phyloP scores from a whole-genome alignment of 768 basidiomycete genomes.

The Calocybe gangraenosa region DNA sequence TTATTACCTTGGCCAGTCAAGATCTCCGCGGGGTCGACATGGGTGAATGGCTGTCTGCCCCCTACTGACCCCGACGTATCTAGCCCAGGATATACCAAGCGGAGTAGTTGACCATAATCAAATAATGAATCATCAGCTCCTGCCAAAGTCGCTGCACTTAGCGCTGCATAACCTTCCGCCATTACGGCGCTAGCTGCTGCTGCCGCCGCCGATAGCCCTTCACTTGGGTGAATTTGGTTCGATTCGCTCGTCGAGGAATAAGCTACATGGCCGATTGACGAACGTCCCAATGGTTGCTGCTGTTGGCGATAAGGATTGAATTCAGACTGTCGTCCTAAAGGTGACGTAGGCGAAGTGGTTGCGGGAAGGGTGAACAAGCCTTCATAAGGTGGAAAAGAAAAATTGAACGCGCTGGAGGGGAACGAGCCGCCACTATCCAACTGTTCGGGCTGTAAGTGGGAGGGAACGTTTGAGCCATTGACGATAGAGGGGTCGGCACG shows the following conservation, averaged over 20 bases:
- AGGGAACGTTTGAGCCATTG: slow-evolving; percentile 24
- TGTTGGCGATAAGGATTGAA: slow-evolving; percentile 13
- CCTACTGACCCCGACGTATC: slow-evolving; percentile 36
- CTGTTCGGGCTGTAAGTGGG: slow-evolving; percentile 23
- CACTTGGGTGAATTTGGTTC: slow-evolving; percentile 25
- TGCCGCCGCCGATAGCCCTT: slow-evolving; percentile 61
- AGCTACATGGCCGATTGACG: slow-evolving; percentile 17
- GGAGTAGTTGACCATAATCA: slow-evolving; percentile 65
- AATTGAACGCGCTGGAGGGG: slow-evolving; percentile 68
- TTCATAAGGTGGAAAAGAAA: slow-evolving; percentile 66
- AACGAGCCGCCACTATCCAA: slow-evolving; percentile 46
- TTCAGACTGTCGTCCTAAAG: slow-evolving; percentile 16
- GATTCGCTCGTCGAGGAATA: slow-evolving; percentile 26
- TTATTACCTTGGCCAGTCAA: slow-evolving; percentile 27
- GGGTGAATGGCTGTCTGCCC: slow-evolving; percentile 53
- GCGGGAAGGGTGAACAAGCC: slow-evolving; percentile 51
- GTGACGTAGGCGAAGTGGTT: slow-evolving; percentile 22
- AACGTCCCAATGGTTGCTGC: slow-evolving; percentile 15
- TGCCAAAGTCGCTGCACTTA: slow-evolving; percentile 50
- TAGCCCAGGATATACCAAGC: slow-evolving; percentile 56
- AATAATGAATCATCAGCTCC: slow-evolving; percentile 52
- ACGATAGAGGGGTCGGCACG: slow-evolving; percentile 71
- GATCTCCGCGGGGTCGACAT: slow-evolving; percentile 95
- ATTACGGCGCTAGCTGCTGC: slow-evolving; percentile 65
- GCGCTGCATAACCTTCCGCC: slow-evolving; percentile 69